These are phyloP conservation scores for Colletotrichum sp. DNA, from an alignment of 2,329 filamentous ascomycete genomes.

Conservation along the genomic window DNA sequence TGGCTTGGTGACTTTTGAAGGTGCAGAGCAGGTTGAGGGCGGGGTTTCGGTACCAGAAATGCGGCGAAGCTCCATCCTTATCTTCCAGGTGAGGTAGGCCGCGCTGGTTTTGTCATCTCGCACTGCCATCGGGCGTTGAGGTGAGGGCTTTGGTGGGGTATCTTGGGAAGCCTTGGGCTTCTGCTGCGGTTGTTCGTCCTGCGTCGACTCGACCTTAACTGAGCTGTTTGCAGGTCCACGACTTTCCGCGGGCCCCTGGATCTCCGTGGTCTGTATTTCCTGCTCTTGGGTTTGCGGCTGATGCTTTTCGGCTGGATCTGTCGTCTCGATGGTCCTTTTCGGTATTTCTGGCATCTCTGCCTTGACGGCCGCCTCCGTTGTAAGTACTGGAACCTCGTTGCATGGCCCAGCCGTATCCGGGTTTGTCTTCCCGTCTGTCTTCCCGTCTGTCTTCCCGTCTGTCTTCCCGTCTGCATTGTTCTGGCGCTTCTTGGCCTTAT, in stretches of 20 bases:
- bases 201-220: neutral
- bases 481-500: constrained; percentile 13
- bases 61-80: constrained; percentile 41
- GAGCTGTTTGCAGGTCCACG: neutral
- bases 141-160: constrained; percentile 23
- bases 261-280: neutral
- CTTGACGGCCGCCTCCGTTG: neutral
- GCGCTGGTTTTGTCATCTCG: constrained; percentile 52
- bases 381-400: no score
- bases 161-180: neutral
- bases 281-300: neutral
- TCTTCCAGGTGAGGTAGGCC: constrained; percentile 49
- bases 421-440: constrained; percentile 26
- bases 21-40: neutral
- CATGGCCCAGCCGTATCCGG: constrained; percentile 21
- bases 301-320: neutral
- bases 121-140: constrained; percentile 42
- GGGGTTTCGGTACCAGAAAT: constrained; percentile 30
- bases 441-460: constrained; percentile 23
- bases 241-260: neutral
- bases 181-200: neutral
- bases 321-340: neutral
- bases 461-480: neutral
- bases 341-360: neutral
- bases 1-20: neutral